Base-by-base conservation (phyloP, 2,329 filamentous ascomycete species). In the Colletotrichum eleusines region DNA sequence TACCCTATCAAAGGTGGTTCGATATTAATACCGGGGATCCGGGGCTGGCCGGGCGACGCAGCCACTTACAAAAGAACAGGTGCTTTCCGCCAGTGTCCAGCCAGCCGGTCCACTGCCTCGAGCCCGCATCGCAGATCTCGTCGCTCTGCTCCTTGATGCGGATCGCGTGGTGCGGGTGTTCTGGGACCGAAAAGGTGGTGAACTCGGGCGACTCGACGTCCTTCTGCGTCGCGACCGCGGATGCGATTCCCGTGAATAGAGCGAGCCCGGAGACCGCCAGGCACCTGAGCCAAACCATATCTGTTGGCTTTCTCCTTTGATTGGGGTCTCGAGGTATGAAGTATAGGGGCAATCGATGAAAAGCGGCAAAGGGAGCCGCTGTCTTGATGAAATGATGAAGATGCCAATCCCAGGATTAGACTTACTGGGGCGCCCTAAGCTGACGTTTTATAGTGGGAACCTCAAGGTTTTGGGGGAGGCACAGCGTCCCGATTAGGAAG, bases 21-120 rank as follows among this genome's bases (percentile, higher is more conserved):
- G 11, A 11, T 40, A 1, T 18, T 20, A 28, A 12, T 20, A 11
- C n/a, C 18, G 3, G 18, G 8, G 18, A 11, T 6, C 33, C 31
- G 18, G 16, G 11, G 33, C 16, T 3, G 18, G n/a, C 33, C 6
- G 38, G 4, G 26, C 12, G 26, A 8, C 33, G 18, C 23, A 31
- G 7, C 16, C 42, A 51, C 72, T 55, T 53, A 74, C 73, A 74
- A 23, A 74, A 74, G 63, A 74, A 74, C 1, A 74, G 55, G 44
- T 74, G 73, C 44, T 73, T 74, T 5, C 73, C 73, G 33, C 65
- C 72, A 0, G 75, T 67, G 44, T 77, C 76, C 3, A 78, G 59
- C 76, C 76, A 78, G 11, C 76, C 76, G 0, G 76, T 78, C 65
- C 76, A 78, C 38, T 78, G 76, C 38, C 66, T 58, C 5, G 76